A percentile compares a stretch with the other conserved stretches of the same genome.
Conservation (phyloP, 2,329 filamentous ascomycete genomes). For the Escovopsis sp. region DNA sequence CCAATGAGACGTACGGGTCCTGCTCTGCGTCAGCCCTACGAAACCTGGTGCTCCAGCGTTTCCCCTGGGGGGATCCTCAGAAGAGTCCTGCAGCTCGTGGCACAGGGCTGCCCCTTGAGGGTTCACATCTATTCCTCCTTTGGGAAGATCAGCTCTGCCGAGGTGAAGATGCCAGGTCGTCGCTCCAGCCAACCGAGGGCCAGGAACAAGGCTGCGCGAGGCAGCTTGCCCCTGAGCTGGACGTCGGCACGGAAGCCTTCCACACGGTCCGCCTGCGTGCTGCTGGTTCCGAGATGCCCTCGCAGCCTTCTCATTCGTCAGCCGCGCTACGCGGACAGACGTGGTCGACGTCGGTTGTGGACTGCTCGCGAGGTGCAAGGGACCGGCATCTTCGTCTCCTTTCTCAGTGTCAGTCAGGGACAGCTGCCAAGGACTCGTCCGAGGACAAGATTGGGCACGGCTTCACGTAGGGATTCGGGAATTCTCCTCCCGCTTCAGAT, state of each 20-base stretch:
- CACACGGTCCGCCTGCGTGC: constrained; percentile 4
- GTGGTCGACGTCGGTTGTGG: constrained; percentile 4
- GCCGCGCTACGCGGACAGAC: constrained; percentile 1
- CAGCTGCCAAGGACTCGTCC: not conserved
- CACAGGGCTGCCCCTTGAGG: not conserved
- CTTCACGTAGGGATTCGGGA: constrained; percentile 3
- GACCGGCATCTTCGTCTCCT: too few species aligned
- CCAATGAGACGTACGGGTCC: constrained; percentile 8
- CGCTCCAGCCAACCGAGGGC: not conserved
- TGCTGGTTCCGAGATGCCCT: constrained; percentile 4
- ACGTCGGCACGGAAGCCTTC: constrained; percentile 4
- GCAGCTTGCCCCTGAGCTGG: constrained; percentile 5
- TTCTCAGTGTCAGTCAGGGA: not conserved
- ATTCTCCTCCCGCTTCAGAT: not conserved
- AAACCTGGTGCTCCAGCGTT: constrained; percentile 8
- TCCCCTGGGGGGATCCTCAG: not conserved
- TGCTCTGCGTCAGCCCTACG: constrained; percentile 12
- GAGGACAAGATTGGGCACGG: constrained; percentile 3
- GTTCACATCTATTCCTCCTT: not conserved
- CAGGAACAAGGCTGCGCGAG: constrained; percentile 2
- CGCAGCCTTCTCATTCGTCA: constrained; percentile 5
- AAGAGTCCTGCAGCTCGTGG: not conserved
- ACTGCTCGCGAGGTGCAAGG: too few species aligned
- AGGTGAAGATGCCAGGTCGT: not conserved
- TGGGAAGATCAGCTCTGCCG: not conserved